Percentiles rank a stretch among this genome's conserved stretches.
Evolutionary conservation across 441 rosid genomes (phyloP).

Genomic region (Breynia disticha): DNA sequence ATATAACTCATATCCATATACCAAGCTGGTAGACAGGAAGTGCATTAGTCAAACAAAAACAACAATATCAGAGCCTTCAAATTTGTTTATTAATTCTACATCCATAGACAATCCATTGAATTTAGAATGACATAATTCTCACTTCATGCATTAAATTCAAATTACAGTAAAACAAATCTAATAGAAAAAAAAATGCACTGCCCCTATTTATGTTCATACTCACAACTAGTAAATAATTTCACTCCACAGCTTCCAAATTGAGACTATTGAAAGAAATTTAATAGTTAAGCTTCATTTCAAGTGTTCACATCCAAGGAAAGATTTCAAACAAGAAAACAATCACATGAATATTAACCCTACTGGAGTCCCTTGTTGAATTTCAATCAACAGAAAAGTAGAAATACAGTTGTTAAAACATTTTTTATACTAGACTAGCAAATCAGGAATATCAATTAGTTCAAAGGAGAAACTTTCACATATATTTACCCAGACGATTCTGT

Average conservation of each 20-base stretch:
- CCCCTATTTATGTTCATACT: background rate
- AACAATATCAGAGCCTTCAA: conserved; percentile 4
- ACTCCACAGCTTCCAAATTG: too few species aligned
- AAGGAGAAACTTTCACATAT: conserved; percentile 2
- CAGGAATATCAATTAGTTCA: background rate
- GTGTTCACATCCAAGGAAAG: too few species aligned
- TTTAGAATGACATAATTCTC: background rate
- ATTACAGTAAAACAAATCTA: background rate
- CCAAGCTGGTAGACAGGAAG: background rate
- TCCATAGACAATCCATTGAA: conserved; percentile 2
- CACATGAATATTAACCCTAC: too few species aligned
- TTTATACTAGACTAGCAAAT: background rate
- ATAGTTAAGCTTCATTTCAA: too few species aligned
- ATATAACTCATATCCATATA: conserved; percentile 4
- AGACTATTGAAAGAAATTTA: too few species aligned
- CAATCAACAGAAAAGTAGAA: too few species aligned
- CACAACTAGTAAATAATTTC: too few species aligned
- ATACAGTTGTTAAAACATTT: too few species aligned
- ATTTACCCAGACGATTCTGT: conserved; percentile 81
- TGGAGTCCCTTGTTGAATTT: too few species aligned
- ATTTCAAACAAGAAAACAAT: too few species aligned
- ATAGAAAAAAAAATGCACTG: background rate
- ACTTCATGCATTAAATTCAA: background rate
- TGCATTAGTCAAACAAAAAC: conserved; percentile 8
- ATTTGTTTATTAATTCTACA: conserved; percentile 1